Evolutionary conservation across 2,329 filamentous ascomycete species (phyloP).

Genomic region (Beauveria pseudobassiana): DNA sequence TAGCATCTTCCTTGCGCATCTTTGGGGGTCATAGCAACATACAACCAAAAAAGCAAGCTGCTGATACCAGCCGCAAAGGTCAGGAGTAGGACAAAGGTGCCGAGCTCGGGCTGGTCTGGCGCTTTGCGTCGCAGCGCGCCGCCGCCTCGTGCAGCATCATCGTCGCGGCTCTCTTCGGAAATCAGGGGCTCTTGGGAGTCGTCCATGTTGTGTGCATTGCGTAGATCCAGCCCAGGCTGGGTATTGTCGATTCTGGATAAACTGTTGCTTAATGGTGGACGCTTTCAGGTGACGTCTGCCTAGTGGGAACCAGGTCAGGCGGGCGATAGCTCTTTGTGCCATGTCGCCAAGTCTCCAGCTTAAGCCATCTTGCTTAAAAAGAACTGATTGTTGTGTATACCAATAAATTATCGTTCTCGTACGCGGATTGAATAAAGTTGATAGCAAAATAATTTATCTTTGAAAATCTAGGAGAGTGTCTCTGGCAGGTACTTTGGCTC

Average conservation of each 20-base stretch:
- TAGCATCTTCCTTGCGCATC: not conserved
- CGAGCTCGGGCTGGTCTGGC: conserved; percentile 23
- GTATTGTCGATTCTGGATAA: not conserved
- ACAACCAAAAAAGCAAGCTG: conserved; percentile 64
- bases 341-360: too few species aligned
- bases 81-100: conserved; percentile 52
- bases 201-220: conserved; percentile 22
- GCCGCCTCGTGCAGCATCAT: conserved; percentile 23
- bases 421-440: too few species aligned
- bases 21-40: conserved; percentile 22
- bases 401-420: too few species aligned
- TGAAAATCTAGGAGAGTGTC: too few species aligned
- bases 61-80: conserved; percentile 60
- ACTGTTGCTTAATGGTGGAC: not conserved
- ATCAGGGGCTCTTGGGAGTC: conserved; percentile 33
- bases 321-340: not conserved
- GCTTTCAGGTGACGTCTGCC: not conserved
- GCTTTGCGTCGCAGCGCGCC: conserved; percentile 24
- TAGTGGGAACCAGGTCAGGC: not conserved
- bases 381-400: too few species aligned
- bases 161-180: conserved; percentile 20
- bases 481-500: too few species aligned
- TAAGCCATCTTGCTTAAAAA: too few species aligned
- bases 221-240: not conserved
- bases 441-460: too few species aligned